Evolutionary conservation across 768 basidiomycete genomes (phyloP).

Genomic region (Lactarius hengduanensis): DNA sequence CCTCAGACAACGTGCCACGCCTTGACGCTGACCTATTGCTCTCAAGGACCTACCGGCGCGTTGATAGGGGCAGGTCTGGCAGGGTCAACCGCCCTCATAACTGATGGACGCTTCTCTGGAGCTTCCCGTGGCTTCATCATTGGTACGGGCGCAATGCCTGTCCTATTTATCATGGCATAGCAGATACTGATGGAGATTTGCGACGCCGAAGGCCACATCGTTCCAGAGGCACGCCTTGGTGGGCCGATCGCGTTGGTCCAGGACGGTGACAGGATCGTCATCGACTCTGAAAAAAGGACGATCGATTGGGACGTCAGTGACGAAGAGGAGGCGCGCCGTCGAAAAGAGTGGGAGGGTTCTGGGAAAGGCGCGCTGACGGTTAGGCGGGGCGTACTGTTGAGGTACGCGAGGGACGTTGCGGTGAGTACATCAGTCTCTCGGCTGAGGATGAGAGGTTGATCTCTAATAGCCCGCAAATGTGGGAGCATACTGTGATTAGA

Average conservation of each 20-base stretch:
- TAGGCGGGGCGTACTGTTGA: slow-evolving; percentile 68
- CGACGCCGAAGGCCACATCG: slow-evolving; percentile 51
- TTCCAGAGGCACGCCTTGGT: slow-evolving; percentile 68
- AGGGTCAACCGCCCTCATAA: slow-evolving; percentile 76
- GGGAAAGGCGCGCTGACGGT: slow-evolving; percentile 64
- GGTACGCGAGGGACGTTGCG: slow-evolving; percentile 84
- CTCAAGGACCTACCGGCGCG: slow-evolving; percentile 72
- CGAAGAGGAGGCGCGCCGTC: slow-evolving; percentile 59
- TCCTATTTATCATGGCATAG: background rate
- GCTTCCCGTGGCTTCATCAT: slow-evolving; percentile 70
- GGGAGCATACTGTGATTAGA: slow-evolving; percentile 78
- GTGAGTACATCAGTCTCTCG: slow-evolving; percentile 47
- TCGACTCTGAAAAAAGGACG: slow-evolving; percentile 61
- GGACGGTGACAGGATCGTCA: slow-evolving; percentile 77
- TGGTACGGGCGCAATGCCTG: slow-evolving; percentile 35
- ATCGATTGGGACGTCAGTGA: slow-evolving; percentile 76
- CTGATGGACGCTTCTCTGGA: slow-evolving; percentile 88
- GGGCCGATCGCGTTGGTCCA: slow-evolving; percentile 86
- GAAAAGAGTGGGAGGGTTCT: slow-evolving; percentile 66
- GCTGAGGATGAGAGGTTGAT: slow-evolving; percentile 14
- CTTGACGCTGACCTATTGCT: background rate
- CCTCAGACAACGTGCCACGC: background rate
- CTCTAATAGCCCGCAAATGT: slow-evolving; percentile 66
- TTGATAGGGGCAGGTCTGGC: slow-evolving; percentile 83
- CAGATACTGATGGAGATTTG: background rate